Percentiles rank a stretch among this genome's conserved stretches.
Conservation (phyloP, 345 rosid species). For the Psidium friedrichsthalianum region DNA sequence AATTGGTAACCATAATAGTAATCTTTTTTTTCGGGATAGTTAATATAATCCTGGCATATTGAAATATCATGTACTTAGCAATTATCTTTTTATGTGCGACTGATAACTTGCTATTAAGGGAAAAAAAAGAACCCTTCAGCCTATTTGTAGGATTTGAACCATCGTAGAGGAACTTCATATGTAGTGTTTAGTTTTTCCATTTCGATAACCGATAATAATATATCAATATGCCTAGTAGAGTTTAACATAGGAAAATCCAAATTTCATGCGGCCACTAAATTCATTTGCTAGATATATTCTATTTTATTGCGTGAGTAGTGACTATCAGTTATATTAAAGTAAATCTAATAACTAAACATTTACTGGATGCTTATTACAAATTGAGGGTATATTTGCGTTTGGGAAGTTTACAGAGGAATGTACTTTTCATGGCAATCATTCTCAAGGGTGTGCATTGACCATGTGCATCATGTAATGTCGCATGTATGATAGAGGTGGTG, state of each 20-base stretch:
- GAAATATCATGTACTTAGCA: neutral
- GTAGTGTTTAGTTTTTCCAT: neutral
- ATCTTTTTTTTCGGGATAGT: neutral
- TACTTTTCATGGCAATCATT: neutral
- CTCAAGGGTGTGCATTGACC: too few species aligned
- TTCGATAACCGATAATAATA: neutral
- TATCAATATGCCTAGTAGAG: neutral
- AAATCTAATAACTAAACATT: neutral
- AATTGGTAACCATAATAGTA: neutral
- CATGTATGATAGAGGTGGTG: too few species aligned
- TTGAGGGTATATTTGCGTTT: neutral
- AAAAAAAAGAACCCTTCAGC: neutral
- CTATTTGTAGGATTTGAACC: neutral
- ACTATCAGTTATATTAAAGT: neutral
- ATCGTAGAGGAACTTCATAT: neutral
- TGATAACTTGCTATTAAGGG: neutral
- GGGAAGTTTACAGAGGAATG: neutral
- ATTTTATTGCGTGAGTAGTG: neutral
- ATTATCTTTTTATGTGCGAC: neutral
- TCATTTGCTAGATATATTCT: fast-evolving
- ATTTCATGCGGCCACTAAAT: neutral
- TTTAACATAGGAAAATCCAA: neutral
- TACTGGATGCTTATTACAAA: neutral
- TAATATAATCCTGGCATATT: neutral
- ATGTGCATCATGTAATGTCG: too few species aligned